Base-by-base conservation (phyloP, 2,329 filamentous ascomycete genomes). In the Claviceps pazoutovae region DNA sequence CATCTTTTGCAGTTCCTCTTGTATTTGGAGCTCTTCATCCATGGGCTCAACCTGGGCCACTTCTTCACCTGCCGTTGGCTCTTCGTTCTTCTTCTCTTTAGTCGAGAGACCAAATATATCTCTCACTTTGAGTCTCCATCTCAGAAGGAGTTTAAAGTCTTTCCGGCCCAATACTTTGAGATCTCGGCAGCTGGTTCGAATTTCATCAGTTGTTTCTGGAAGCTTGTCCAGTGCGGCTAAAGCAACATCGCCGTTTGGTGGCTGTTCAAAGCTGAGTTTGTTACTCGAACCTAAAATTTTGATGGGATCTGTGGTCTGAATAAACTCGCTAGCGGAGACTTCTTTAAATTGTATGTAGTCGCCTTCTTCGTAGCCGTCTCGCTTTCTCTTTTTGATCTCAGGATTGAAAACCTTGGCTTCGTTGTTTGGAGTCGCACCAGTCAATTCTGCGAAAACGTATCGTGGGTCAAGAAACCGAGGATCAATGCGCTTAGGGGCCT, bases 341-440 rank as follows among this genome's bases (percentile, higher is more conserved):
- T 95, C 88, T 65, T 96, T 95, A 73, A 86, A 95, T 61, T 95
- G 88, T 4, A 82, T 91, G 67, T 84, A 95, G 58, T 98, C 89
- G 38, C 88, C 91, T 68, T 98, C 93, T 58, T 97, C 91, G 58
- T 98, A 98, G 75, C 93, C 93, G 45, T 95, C 91, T 74, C 93
- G 78, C 79, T 96, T 97, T 53, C 93, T 76, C 80, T 96, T 98
- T 77, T 97, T 98, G 64, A 88, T 76, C 65, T 98, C 93, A 0
- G 93, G 93, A 58, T 98, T 96, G 74, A 91, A 98, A 2, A 98
- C 93, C 66, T 95, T 95, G 41, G 93, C 93, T 66, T 98, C 93
- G 59, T 97, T 94, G 68, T 97, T 98, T 1, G 89, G 88, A 0
- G 84, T 85, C 1, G 86, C 81, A 53, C 86, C 87, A 36, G 84